Conservation (phyloP, 208 protist genomes). For the Herpetomonas muscarum region DNA sequence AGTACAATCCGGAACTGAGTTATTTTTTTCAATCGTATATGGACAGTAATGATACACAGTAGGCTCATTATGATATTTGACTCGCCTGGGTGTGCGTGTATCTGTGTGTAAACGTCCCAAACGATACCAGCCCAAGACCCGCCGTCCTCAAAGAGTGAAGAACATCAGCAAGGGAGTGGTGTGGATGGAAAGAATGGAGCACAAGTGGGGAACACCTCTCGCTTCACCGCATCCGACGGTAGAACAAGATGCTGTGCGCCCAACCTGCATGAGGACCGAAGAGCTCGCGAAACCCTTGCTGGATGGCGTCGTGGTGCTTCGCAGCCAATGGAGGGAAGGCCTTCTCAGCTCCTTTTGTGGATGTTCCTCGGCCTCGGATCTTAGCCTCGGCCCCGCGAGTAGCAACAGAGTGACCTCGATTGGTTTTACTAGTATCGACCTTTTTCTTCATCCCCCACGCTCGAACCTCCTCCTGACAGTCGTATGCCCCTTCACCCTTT, state of each 20-base stretch:
- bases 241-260: constrained; percentile 80
- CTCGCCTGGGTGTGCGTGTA: no score
- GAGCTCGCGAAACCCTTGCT: constrained; percentile 43
- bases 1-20: no score
- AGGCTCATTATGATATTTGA: no score
- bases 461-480: neutral
- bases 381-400: constrained; percentile 10
- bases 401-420: constrained; percentile 1
- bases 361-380: neutral
- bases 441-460: constrained; percentile 6
- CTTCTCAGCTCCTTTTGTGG: neutral
- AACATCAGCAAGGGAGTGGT: neutral
- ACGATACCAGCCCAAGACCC: no score
- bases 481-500: neutral
- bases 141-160: no score
- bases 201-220: neutral
- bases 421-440: no score
- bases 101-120: no score
- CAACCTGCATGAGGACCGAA: constrained; percentile 69
- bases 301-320: constrained; percentile 72
- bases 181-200: neutral
- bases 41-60: neutral
- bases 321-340: constrained; percentile 24
- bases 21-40: no score
- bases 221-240: constrained; percentile 31